Evolutionary conservation across 306 rosid species (phyloP).

Genomic region (Abrus pulchellus): DNA sequence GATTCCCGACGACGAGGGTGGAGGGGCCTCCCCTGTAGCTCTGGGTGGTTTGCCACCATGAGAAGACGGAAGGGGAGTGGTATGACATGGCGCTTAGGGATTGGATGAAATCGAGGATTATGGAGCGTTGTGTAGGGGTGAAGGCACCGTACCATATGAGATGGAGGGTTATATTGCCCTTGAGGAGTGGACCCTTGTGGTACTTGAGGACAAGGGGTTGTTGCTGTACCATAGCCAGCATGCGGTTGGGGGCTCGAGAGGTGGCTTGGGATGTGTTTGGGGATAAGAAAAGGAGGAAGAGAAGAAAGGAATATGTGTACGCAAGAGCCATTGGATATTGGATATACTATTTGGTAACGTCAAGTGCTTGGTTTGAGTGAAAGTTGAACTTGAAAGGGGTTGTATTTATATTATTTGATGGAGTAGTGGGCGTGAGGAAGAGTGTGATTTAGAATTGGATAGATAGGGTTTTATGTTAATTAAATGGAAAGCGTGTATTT

Average conservation of each 20-base stretch:
- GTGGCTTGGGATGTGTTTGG: not conserved
- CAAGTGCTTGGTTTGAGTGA: not conserved
- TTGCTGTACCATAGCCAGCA: constrained; percentile 42
- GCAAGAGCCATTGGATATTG: not conserved
- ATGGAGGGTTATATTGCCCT: constrained; percentile 59
- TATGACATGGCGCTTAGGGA: constrained; percentile 4
- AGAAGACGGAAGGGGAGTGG: constrained; percentile 3
- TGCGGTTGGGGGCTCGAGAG: constrained; percentile 29
- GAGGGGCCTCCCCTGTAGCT: constrained; percentile 23
- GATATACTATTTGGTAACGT: too few relatives aligned
- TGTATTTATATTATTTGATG: not conserved
- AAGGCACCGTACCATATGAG: constrained; percentile 71
- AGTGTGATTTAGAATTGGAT: not conserved
- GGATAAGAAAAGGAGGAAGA: not conserved
- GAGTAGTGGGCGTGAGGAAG: not conserved
- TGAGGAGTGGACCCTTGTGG: constrained; percentile 71
- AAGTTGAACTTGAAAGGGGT: not conserved
- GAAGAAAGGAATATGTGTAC: not conserved
- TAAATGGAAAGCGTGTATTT: constrained; percentile 2
- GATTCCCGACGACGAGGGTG: constrained; percentile 42
- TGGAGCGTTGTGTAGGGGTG: constrained; percentile 62
- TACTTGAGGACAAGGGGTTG: constrained; percentile 54
- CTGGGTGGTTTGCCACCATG: constrained; percentile 44
- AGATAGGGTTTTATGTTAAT: not conserved
- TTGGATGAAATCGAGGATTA: constrained; percentile 22